Conservation (phyloP, 768 basidiomycete genomes). For the Tubosaeta brunneosetosa region DNA sequence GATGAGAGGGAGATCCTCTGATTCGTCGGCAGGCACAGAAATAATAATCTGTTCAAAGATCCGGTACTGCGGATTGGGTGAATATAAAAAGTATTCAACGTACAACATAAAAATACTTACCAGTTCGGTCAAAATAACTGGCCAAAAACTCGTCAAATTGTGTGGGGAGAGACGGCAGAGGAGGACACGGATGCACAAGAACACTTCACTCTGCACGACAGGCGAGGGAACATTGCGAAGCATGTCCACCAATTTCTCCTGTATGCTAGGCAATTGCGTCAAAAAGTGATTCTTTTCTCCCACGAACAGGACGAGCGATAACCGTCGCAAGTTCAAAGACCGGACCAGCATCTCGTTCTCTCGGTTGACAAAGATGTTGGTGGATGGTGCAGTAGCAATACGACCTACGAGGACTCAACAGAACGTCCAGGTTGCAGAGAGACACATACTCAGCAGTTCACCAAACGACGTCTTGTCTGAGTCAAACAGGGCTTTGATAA, state of each 20-base stretch:
- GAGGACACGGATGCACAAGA: conserved; percentile 86
- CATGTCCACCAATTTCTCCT: conserved; percentile 94
- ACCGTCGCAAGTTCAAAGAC: conserved; percentile 79
- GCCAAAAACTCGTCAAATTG: conserved; percentile 95
- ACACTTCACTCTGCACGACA: conserved; percentile 90
- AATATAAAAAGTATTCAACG: background rate
- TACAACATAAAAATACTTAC: conserved; percentile 37
- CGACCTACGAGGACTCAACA: conserved; percentile 44
- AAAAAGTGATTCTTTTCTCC: conserved; percentile 91
- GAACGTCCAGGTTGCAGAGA: conserved; percentile 25
- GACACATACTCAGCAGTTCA: conserved; percentile 70
- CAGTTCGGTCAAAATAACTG: conserved; percentile 88
- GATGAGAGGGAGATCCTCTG: conserved; percentile 78
- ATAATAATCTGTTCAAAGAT: conserved; percentile 81
- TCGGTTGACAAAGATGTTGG: conserved; percentile 93
- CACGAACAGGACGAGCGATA: conserved; percentile 82
- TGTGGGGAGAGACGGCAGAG: conserved; percentile 87
- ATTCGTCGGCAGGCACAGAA: conserved; percentile 69
- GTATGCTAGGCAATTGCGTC: conserved; percentile 85
- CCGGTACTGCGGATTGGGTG: conserved; percentile 58
- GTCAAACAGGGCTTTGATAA: conserved; percentile 78
- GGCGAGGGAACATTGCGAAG: conserved; percentile 75
- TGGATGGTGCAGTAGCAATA: conserved; percentile 80
- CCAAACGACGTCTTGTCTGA: conserved; percentile 81
- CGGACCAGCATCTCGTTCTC: conserved; percentile 90